Percentiles rank a stretch among this genome's conserved stretches.
Evolutionary conservation across 768 basidiomycete species (phyloP).

Genomic region (Suillus brevipes): DNA sequence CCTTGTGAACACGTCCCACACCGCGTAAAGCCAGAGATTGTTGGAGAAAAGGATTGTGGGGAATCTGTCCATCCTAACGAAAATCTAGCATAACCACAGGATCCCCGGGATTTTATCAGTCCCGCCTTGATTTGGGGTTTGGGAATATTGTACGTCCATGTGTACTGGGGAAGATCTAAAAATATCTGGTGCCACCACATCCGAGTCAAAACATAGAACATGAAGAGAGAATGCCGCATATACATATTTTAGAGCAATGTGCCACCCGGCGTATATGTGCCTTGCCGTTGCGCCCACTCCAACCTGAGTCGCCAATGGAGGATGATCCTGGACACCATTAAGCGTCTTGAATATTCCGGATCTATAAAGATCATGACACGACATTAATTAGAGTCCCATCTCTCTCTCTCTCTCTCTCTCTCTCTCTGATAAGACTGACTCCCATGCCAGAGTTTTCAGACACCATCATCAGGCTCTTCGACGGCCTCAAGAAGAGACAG

Average conservation of each 20-base stretch:
- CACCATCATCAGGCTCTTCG: constrained; percentile 36
- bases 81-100: not conserved
- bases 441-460: constrained; percentile 46
- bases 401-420: constrained; percentile 26
- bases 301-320: not conserved
- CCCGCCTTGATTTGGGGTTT: too few species aligned
- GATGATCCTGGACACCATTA: not conserved
- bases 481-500: constrained; percentile 19
- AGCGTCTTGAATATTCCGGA: not conserved
- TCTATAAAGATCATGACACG: not conserved
- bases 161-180: too few species aligned
- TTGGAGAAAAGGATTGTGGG: not conserved
- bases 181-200: too few species aligned
- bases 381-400: constrained; percentile 17
- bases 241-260: too few species aligned
- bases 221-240: not conserved
- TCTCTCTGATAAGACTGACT: constrained; percentile 12
- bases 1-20: not conserved
- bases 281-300: not conserved
- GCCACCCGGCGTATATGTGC: not conserved
- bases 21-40: not conserved
- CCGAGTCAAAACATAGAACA: not conserved
- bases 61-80: not conserved
- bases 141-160: too few species aligned
- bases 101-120: too few species aligned